These are phyloP conservation scores for Eurotiales sp. DNA, from an alignment of 2,329 filamentous ascomycete species.

Conservation along the genomic window DNA sequence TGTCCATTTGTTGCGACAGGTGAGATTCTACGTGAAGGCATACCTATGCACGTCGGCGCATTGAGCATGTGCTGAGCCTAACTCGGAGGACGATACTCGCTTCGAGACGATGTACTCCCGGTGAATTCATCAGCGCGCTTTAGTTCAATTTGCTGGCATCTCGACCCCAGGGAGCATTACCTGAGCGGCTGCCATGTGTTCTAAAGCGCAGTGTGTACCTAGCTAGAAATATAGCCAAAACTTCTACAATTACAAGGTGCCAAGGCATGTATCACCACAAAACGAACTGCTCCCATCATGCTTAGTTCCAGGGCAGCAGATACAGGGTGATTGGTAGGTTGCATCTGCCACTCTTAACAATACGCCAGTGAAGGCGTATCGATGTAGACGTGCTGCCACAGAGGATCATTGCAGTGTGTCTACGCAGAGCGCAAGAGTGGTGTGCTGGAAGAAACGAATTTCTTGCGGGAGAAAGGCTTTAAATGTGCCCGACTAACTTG, in stretches of 20 bases:
- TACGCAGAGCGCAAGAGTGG: conserved; percentile 41
- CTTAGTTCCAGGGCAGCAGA: conserved; percentile 76
- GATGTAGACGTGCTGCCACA: conserved; percentile 28
- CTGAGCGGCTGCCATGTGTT: background rate
- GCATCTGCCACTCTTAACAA: conserved; percentile 61
- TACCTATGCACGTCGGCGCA: background rate
- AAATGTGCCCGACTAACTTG: conserved; percentile 7
- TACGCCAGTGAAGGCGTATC: conserved; percentile 36
- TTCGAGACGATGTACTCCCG: background rate
- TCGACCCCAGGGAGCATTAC: background rate
- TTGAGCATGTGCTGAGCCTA: background rate
- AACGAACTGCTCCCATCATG: conserved; percentile 79
- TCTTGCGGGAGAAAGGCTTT: conserved; percentile 14
- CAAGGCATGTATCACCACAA: conserved; percentile 64
- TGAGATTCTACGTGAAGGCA: background rate
- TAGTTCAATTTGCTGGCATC: background rate
- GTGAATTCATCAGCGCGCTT: background rate
- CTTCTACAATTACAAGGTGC: conserved; percentile 11
- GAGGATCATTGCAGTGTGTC: conserved; percentile 29
- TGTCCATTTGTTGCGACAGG: background rate
- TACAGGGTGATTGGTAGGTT: conserved; percentile 68
- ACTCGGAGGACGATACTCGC: background rate
- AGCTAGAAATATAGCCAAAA: background rate
- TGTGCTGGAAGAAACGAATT: conserved; percentile 19
- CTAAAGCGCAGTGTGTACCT: background rate